Evolutionary conservation across 148 eudicot genomes (phyloP), one percentile per base, ranked within the genome.

Genomic region (Rhododendron simsii): DNA sequence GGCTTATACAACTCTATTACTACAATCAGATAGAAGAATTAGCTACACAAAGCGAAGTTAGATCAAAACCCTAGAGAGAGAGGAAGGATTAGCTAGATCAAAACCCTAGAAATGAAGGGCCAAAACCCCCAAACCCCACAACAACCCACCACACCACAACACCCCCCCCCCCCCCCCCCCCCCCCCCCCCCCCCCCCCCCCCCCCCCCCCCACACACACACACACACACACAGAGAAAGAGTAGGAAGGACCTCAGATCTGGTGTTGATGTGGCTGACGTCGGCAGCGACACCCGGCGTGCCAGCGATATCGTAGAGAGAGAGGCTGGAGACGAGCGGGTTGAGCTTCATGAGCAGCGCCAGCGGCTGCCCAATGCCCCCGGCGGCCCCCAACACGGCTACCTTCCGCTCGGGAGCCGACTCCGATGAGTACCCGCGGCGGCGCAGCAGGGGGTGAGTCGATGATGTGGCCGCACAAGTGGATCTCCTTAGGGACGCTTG

Each of bases 311-410:
- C 99, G 81, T 93, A 96, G 71, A 96, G 96, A 5, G 98, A 83
- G 48, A 96, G 95, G 2, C 45, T 83, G 45, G 99, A 93, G 21
- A 96, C 99, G 20, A 95, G 94, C 1, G 99, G 99, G 86, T 95
- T 96, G 14, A 95, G 91, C 89, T 96, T 96, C 99, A 96, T 96
- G 39, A 96, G 93, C 48, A 96, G 89, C 7, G 99, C 84, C 0
- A 96, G 91, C 0, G 99, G 98, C 89, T 96, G 99, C 0, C 99
- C 99, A 65, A 96, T 96, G 3, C 99, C 99, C 7, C 99, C 99
- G 78, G 96, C 99, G 75, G 99, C 99, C 0, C 99, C 99, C 21
- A 96, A 80, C 10, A 96, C 84, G 23, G 92, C 94, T 9, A 96
- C 99, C 81, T 94, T 95, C 26, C 98, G 90, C 86, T 93, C 93